Percentiles rank a stretch among this genome's conserved stretches.
phyloP scores from a whole-genome alignment of 345 rosid species.

The Salix udensis region DNA sequence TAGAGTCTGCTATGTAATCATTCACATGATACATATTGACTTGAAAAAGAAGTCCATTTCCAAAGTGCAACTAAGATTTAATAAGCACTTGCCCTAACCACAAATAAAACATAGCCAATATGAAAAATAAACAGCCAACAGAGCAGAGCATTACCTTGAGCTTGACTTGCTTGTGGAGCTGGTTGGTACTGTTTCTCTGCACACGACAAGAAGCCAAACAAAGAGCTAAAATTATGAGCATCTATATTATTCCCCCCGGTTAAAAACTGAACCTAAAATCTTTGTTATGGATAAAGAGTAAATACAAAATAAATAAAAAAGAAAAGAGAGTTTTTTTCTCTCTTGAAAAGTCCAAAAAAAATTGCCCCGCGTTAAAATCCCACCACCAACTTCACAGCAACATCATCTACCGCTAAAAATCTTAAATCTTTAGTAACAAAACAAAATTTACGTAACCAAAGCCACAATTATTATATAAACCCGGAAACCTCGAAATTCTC shows the following conservation, averaged over 20 bases:
- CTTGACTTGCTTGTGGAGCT: constrained; percentile 26
- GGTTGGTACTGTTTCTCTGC: constrained; percentile 50
- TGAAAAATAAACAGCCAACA: neutral
- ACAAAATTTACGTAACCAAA: neutral
- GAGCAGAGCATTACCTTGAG: constrained; percentile 40
- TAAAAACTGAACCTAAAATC: neutral
- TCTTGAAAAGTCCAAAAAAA: no score
- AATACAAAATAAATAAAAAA: neutral
- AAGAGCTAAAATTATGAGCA: neutral
- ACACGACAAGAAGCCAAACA: constrained; percentile 1
- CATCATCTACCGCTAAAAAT: neutral
- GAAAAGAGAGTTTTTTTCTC: neutral
- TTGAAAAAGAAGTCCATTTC: no score
- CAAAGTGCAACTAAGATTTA: no score
- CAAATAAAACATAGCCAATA: neutral
- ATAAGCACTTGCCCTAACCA: no score
- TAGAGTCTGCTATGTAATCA: neutral
- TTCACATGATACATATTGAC: no score
- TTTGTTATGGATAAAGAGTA: neutral
- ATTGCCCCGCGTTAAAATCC: neutral
- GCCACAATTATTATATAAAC: constrained; percentile 1
- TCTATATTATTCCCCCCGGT: neutral
- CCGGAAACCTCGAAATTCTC: neutral
- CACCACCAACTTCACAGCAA: neutral
- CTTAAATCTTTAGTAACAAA: neutral